These are phyloP conservation scores for Ramichloridium luteum DNA, from an alignment of 2,329 filamentous ascomycete genomes.

Conservation along the genomic window DNA sequence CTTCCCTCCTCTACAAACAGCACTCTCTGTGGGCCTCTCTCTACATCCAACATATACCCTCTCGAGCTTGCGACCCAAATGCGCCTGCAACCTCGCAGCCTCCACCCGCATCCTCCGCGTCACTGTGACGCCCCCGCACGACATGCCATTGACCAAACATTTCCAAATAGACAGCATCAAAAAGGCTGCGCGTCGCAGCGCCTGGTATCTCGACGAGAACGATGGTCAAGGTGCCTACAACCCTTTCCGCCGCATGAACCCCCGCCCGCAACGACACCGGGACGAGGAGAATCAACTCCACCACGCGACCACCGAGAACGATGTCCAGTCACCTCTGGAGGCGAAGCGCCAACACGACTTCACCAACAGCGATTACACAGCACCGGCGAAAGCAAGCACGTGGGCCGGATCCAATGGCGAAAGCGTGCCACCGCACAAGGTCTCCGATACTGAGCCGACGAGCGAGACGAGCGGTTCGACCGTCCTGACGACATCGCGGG, in stretches of 20 bases:
- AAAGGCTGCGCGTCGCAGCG: conserved; percentile 4
- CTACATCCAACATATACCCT: no score
- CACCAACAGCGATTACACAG: conserved; percentile 1
- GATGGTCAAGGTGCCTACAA: conserved; percentile 16
- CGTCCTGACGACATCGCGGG: conserved; percentile 1
- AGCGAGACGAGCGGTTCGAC: background rate
- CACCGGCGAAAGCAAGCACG: background rate
- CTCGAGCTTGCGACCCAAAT: no score
- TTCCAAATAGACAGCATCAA: conserved; percentile 6
- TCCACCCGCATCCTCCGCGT: no score
- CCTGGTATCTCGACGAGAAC: conserved; percentile 8
- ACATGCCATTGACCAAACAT: no score
- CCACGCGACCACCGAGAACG: conserved; percentile 10
- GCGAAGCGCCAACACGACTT: conserved; percentile 4
- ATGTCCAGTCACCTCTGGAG: conserved; percentile 12
- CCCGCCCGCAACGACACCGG: conserved; percentile 5
- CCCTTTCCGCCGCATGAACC: conserved; percentile 15
- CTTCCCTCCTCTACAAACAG: no score
- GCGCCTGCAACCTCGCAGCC: no score
- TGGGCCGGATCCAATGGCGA: conserved; percentile 1
- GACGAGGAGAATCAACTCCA: conserved; percentile 14
- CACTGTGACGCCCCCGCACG: no score
- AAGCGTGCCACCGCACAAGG: background rate
- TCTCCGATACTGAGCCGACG: background rate
- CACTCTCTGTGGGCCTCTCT: no score